Conservation (phyloP, 257 asterid genomes). For the Solanum chilense region DNA sequence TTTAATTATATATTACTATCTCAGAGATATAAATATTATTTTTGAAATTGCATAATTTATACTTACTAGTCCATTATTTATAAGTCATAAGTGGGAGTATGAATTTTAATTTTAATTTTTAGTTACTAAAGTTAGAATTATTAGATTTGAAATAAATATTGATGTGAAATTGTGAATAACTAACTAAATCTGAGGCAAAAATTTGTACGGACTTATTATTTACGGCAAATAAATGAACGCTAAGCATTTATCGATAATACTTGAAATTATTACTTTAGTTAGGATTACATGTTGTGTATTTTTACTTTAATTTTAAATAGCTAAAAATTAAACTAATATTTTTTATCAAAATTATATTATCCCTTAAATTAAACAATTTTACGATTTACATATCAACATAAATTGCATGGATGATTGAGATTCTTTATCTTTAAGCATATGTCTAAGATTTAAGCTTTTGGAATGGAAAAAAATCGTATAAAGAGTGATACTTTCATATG, state of each 20-base stretch:
- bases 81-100: not conserved
- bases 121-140: not conserved
- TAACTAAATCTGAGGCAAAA: not conserved
- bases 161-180: not conserved
- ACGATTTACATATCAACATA: no score
- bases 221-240: not conserved
- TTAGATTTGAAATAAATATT: not conserved
- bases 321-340: no score
- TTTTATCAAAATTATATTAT: no score
- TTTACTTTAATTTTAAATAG: no score
- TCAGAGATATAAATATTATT: accelerated
- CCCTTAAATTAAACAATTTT: no score
- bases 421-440: no score
- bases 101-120: not conserved
- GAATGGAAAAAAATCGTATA: not conserved
- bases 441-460: no score
- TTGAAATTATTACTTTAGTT: not conserved
- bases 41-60: not conserved
- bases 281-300: no score
- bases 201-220: not conserved
- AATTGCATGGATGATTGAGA: no score
- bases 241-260: not conserved
- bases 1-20: no score
- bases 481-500: not conserved
- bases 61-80: not conserved